Conservation (phyloP, 805 yeast genomes). For the Lipomyces kockii region DNA sequence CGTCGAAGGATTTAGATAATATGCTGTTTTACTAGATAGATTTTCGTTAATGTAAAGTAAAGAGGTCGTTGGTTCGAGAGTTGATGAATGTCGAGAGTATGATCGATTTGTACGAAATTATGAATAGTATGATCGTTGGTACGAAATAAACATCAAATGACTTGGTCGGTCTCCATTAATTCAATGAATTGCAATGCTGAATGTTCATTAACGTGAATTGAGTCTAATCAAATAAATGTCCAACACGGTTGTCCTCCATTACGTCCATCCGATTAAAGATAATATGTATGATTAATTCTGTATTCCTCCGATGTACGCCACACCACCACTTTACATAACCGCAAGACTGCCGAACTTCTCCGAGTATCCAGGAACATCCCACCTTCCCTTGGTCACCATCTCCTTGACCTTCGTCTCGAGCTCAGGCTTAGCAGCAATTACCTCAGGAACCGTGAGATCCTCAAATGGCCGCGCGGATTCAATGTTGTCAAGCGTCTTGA, state of each 20-base stretch:
- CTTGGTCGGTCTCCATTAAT: not conserved
- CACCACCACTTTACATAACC: constrained; percentile 60
- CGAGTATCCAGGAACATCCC: constrained; percentile 98
- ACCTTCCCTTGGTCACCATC: constrained; percentile 95
- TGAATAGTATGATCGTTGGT: not conserved
- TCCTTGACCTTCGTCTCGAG: constrained; percentile 93
- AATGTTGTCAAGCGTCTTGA: constrained; percentile 88
- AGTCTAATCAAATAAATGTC: not conserved
- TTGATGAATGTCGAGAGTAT: not conserved
- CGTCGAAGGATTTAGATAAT: not conserved
- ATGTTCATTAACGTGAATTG: not conserved
- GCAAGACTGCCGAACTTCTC: constrained; percentile 98
- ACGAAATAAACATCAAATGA: not conserved
- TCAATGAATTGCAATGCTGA: not conserved
- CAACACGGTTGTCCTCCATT: not conserved
- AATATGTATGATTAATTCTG: not conserved
- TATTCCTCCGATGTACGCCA: constrained; percentile 1
- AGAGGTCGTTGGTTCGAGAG: not conserved
- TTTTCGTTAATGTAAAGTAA: not conserved
- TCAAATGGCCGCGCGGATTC: constrained; percentile 97
- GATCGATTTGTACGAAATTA: not conserved
- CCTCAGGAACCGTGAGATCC: constrained; percentile 94
- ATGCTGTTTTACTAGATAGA: not conserved
- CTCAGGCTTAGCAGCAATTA: constrained; percentile 95
- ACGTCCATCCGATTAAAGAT: not conserved